These are phyloP conservation scores for Penicillium glabrum DNA, from an alignment of 2,329 filamentous ascomycete species.

Conservation along the genomic window DNA sequence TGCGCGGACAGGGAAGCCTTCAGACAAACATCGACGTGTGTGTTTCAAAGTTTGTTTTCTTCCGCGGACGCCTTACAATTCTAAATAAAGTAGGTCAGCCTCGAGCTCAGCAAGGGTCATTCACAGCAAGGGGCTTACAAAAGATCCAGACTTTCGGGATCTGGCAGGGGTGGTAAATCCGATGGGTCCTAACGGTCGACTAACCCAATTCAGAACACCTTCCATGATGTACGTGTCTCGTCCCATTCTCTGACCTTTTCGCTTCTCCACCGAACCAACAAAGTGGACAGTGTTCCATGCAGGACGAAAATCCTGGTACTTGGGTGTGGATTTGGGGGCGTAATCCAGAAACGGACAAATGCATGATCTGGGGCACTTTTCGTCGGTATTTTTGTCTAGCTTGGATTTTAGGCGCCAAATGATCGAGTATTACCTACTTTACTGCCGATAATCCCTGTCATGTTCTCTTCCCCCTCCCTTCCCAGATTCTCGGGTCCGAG, in stretches of 20 bases:
- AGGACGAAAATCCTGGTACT: neutral
- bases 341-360: neutral
- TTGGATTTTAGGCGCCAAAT: no score
- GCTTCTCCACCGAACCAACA: neutral
- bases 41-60: neutral
- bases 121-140: neutral
- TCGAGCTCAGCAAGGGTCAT: neutral
- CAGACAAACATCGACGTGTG: neutral
- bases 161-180: neutral
- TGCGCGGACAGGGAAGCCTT: neutral
- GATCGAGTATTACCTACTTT: neutral
- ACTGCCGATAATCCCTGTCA: neutral
- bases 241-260: neutral
- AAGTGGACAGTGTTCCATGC: neutral
- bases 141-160: neutral
- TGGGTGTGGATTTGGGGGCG: neutral
- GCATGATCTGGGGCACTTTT: neutral
- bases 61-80: neutral
- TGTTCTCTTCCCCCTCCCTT: neutral
- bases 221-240: neutral
- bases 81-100: neutral
- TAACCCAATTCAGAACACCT: constrained; percentile 9
- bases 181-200: constrained; percentile 15
- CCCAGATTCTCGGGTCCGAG: neutral
- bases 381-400: no score